Evolutionary conservation across 495 filamentous ascomycete species (phyloP), one percentile per base, ranked within the genome.

Genomic region (Neurospora tetraspora): DNA sequence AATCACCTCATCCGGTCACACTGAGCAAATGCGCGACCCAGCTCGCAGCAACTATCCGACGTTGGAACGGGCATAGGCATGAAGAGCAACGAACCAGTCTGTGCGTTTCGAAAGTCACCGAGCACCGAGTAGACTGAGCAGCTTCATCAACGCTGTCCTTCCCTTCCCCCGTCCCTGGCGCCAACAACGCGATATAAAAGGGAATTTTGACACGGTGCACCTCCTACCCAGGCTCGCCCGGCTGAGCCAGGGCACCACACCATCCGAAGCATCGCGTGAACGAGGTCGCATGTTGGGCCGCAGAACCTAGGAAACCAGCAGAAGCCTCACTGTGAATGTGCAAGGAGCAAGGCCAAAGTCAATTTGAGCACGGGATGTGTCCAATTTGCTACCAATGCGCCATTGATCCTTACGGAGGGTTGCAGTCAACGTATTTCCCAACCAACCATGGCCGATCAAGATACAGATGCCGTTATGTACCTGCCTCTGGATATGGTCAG

Each of bases 231-330:
- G 11, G 53, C n/a, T 45, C 42, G 42, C 42, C 42, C 42, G 42
- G 42, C 27, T 61, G 12, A 61, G 53, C 53, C 53, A 16, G 53
- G 53, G 53, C 53, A 65, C 53, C 53, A 65, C 53, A 65, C 27
- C 53, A 31, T 18, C 53, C 14, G 14, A 34, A 36, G 53, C 53
- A 65, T 65, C 14, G 53, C 31, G 42, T 40, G 34, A 69, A 36
- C 68, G 38, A 27, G 78, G 78, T 70, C 74, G 76, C 78, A 76
- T 78, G 47, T 72, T 38, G 59, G 78, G 78, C 76, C 78, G 78
- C 78, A 79, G 73, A 71, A 3, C 2, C 68, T 42, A 77, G 37
- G 53, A 34, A 65, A 65, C 70, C 69, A 40, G 74, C 69, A 77
- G 71, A 42, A 73, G 72, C 74, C 74, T 74, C 72, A 69, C 68